Evolutionary conservation across 345 rosid genomes (phyloP), one percentile per base, ranked within the genome.

Genomic region (Eucalyptus tenuipes): DNA sequence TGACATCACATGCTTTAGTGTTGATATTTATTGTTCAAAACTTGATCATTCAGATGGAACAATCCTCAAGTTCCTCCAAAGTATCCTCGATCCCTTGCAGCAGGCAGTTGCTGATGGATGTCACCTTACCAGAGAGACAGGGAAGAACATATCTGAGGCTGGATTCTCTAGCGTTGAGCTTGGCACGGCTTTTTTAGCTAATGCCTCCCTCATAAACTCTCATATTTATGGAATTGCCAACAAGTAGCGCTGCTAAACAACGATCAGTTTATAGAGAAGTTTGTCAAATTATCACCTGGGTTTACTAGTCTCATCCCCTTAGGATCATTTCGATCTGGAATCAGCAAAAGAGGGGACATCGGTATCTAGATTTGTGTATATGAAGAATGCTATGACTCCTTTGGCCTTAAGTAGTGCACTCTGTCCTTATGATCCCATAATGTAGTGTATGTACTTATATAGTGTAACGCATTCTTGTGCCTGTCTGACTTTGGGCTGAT

Each of bases 151-250:
- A 89, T 86, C 85, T 10, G 90, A 89, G 85, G 96, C 99, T 16
- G 93, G 94, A 75, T 97, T 97, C 92, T 92, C 97, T 4, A 79
- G 71, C 61, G 88, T 93, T n/a, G 95, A 95, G 66, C 89, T 96
- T 42, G 91, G 66, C 89, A 91, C 88, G 40, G 91, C 55, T 37
- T 93, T 89, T 88, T 48, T 96, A 85, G 87, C 94, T 49, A 92
- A 85, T 48, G 85, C 93, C 42, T 24, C 93, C 20, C 88, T 95
- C 68, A 33, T 92, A 53, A 95, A 91, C 89, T 94, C 99, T 85
- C 98, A 94, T 87, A 91, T 96, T 33, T 96, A 94, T 87, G 99
- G 99, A 33, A 91, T 95, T 85, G 99, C 99, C 86, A 89, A 86
- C 81, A 94, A 91, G 86, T 96, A 94, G 89, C 22, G 14, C 16